Evolutionary conservation across 306 rosid genomes (phyloP), one percentile per base, ranked within the genome.

Genomic region (Sophora flavescens): DNA sequence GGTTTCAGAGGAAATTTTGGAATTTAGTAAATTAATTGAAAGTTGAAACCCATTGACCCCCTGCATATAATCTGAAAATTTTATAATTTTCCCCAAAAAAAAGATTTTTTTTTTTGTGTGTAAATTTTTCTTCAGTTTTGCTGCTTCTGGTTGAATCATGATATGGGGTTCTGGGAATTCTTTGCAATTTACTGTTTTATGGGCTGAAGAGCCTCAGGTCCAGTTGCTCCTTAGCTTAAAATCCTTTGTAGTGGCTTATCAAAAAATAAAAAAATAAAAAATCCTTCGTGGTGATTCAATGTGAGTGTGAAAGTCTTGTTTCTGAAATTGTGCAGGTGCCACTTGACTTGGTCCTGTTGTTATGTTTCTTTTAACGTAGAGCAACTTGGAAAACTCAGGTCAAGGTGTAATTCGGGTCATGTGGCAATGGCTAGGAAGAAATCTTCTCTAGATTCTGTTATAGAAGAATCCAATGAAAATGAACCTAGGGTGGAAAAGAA

Each of bases 371-470:
- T 66, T 35, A 87, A 83, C 9, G 17, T 87, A 26, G 87, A 78
- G 59, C 88, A 86, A 81, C 84, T 84, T 78, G 78, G 82, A 81
- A 83, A 81, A 30, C 74, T 92, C 41, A 65, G 80, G 75, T 70
- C 85, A 48, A 83, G 45, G 18, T 81, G 47, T 81, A 92, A 85
- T 69, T 80, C 89, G 89, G 76, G 85, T 51, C 74, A 86, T 83
- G 77, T 87, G 10, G 90, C 89, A 71, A 72, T 76, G 83, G 87
- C 91, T 45, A 92, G 85, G 89, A 92, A 81, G 89, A 88, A 89
- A 66, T 68, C 82, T 79, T 77, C 87, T 54, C 81, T 76, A 59
- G 84, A 62, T 62, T 80, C 85, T 48, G 84, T 52, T 41, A 33
- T 57, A 45, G 93, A 88, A 45, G 83, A 76, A 9, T 13, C 84